Conservation (phyloP, 164 flowering plant genomes). For the grape (Vitis vinifera) region ASM3070453v1 NC_081819.1:18178501-18179000, state of each 20-base stretch:
- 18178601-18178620: not conserved
- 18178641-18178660: conserved; percentile 10
- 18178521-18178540: not conserved
- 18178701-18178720: too few species aligned
- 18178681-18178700: too few species aligned
- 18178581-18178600: not conserved
- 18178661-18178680: conserved; percentile 17
- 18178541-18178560: too few species aligned
- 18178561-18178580: not conserved
- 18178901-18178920: not conserved
- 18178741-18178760: conserved; percentile 24
- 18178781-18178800: conserved; percentile 21
- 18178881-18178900: not conserved
- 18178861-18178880: not conserved
- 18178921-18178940: conserved; percentile 16
- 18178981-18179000: conserved; percentile 19
- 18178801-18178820: conserved; percentile 24
- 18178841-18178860: not conserved
- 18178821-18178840: conserved; percentile 25
- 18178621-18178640: too few species aligned
- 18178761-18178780: conserved; percentile 26
- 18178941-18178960: conserved; percentile 17
- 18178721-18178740: too few species aligned
- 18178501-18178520: not conserved
- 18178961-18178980: conserved; percentile 25